Evolutionary conservation across 805 yeast genomes (phyloP).

Genomic region (Ogataea philodendri): DNA sequence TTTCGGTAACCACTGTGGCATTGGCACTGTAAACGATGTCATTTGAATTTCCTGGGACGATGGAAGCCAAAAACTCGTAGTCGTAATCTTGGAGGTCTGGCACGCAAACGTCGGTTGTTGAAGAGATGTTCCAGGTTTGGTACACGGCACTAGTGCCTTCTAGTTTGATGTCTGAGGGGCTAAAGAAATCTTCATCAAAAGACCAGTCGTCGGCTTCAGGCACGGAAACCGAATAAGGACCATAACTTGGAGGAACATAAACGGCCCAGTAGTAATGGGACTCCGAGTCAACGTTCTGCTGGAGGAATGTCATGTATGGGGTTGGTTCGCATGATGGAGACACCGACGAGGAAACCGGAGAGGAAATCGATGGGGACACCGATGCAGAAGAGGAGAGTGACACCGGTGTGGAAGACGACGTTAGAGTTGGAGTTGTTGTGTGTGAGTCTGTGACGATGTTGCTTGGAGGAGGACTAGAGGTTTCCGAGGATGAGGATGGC

Average conservation of each 20-base stretch:
- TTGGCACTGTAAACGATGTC: conserved; percentile 3
- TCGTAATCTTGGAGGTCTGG: conserved; percentile 1
- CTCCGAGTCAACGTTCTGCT: not conserved
- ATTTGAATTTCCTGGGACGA: not conserved
- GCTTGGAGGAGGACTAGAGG: no score
- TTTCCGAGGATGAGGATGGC: no score
- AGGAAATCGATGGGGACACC: not conserved
- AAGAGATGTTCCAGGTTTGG: not conserved
- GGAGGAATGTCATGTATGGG: conserved; percentile 5
- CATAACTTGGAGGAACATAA: conserved; percentile 10
- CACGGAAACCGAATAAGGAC: conserved; percentile 6
- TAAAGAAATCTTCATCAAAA: conserved; percentile 3
- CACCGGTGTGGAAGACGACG: no score
- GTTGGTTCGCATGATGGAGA: conserved; percentile 1
- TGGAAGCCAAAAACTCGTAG: conserved; percentile 3
- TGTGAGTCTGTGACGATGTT: no score
- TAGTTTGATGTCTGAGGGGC: not conserved
- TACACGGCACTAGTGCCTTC: not conserved
- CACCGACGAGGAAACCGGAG: not conserved
- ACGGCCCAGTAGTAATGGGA: conserved; percentile 10
- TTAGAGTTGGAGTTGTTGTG: no score
- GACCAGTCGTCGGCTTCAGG: conserved; percentile 9
- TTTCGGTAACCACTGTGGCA: conserved; percentile 5
- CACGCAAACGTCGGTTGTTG: not conserved
- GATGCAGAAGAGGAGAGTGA: no score